Base-by-base conservation (phyloP, 352 stramenopile genomes). In the Phytophthora gonapodyides region DNA sequence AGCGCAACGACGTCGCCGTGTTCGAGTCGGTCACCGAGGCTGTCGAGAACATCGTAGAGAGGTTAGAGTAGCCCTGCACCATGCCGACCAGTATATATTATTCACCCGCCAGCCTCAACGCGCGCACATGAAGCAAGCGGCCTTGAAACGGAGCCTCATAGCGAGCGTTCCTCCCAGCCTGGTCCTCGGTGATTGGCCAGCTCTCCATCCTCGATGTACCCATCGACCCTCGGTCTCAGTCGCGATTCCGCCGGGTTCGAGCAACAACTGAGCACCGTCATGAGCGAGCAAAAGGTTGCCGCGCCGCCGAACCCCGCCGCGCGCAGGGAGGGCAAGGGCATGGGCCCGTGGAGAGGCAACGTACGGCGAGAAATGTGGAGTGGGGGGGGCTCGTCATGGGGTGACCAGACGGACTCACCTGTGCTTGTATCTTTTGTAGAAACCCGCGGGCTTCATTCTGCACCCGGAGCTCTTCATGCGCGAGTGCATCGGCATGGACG, bases 1-100 rank as follows among this genome's bases (percentile, higher is more conserved):
- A 89, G 57, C 84, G 89, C 30, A 84, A 94, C 62, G 73, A 90
- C 54, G 76, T 94, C 6, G 70, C 80, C 10, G 78, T 96, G 34
- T 93, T 94, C 49, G 55, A 80, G 44, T 91, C 79, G 0, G 84
- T 93, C 10, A 64, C 66, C 1, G 56, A 77, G 15, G 84, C 87
- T 5, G 73, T 95, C 19, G 71, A 83, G 35, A 80, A 68, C 45
- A 89, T 95, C 55, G 59, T 91, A 8, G 69, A 79, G 64, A 76
- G 73, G 17, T 74, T 90, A 24, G 70, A 83, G 57, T 71, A 75
- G 57, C 33, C 35, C 36, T 6, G 37, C 36, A 24, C 16, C 42
- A 62, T 27, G 24, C 24, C 24, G 24, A 27, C 3, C 24, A 47
- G 11, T 44, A 55, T 68, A 67, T 61, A 50, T 65, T 56, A 60